These are phyloP conservation scores for Quercus bicolor DNA, from an alignment of 306 rosid species.

Conservation along the genomic window DNA sequence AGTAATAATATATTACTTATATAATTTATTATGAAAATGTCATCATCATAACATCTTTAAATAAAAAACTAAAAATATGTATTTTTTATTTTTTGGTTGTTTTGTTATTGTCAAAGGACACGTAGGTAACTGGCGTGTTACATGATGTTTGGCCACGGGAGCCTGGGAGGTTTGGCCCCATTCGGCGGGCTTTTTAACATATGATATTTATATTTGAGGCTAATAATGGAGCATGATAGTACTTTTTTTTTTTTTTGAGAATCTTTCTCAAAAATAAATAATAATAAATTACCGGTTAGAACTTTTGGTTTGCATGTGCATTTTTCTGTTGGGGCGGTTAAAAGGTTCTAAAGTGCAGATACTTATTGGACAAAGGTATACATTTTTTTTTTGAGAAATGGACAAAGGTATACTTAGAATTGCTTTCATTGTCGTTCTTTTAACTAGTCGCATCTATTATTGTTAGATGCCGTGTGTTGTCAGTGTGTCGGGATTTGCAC, in stretches of 20 bases:
- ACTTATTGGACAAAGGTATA: neutral
- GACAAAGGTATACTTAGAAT: neutral
- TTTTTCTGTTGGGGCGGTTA: neutral
- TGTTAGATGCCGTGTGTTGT: neutral
- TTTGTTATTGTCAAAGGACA: neutral
- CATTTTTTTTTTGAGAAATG: too few relatives aligned
- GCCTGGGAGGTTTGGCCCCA: too few relatives aligned
- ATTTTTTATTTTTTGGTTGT: neutral
- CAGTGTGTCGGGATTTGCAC: neutral
- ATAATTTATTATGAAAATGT: too few relatives aligned
- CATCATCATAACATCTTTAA: fast-evolving
- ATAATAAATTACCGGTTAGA: neutral
- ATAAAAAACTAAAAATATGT: too few relatives aligned
- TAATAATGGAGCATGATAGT: too few relatives aligned
- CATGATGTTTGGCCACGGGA: neutral
- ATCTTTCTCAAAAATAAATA: too few relatives aligned
- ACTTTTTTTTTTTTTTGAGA: too few relatives aligned
- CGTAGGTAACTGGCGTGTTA: neutral
- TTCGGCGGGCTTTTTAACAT: too few relatives aligned
- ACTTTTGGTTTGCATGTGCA: neutral
- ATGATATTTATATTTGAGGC: too few relatives aligned
- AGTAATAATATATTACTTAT: too few relatives aligned
- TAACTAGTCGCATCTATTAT: neutral
- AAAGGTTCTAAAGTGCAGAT: neutral
- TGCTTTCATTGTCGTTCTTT: neutral